Base-by-base conservation (phyloP, 257 asterid genomes). In the Ilex aquifolium region DNA sequence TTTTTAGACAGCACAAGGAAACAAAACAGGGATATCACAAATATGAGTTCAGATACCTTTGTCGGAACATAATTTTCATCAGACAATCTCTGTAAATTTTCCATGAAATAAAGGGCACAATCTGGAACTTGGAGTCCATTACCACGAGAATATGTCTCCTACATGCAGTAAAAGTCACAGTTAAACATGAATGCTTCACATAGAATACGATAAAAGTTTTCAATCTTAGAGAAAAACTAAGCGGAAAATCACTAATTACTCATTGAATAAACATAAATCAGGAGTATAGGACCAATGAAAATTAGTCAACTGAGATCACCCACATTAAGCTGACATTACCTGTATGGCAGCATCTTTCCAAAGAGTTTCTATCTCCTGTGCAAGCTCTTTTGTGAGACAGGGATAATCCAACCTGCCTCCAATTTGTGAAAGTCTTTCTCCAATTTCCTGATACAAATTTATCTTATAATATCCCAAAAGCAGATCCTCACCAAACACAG, bases 61-160 rank as follows among this genome's bases (percentile, higher is more conserved):
- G 96, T 85, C 55, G 99, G 99, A 68, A 82, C 72, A 75, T 93
- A 93, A 71, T 81, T 79, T 48, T 70, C 58, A 65, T 90, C 95
- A 60, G 95, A 84, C 59, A 93, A 62, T 76, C 97, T 85, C 49
- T 77, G 79, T 77, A 93, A 78, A 69, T 85, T 93, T 77, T 90
- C 96, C 97, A 93, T 93, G 74, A 90, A 90, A 74, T 85, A 93
- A 65, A 76, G 80, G 59, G 96, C 86, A 70, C 99, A 90, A 67
- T 87, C 99, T 29, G 99, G 99, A 77, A 93, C 90, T 69, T 93
- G 97, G 75, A 93, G 91, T 75, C 87, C 96, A 73, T 83, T 86
- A 32, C 99, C 90, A 67, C 91, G 95, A 50, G 74, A 67, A 72
- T 76, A 83, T 29, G 96, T 82, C 80, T 84, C 96, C 99, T 93